These are phyloP conservation scores for Cryptosporidium ryanae DNA, from an alignment of 169 alveolate species.

Conservation along the genomic window DNA sequence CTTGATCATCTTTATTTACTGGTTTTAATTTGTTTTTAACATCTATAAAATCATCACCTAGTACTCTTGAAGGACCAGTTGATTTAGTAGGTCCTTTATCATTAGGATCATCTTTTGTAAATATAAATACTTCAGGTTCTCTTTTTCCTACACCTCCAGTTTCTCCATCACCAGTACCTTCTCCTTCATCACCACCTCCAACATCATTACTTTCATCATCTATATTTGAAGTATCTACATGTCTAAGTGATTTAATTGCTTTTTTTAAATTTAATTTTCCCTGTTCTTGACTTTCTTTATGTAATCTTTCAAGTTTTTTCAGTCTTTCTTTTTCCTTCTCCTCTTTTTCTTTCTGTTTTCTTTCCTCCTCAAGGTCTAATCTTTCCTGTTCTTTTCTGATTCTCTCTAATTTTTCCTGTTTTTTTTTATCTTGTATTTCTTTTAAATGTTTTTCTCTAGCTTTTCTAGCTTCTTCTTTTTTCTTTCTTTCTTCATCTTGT, in stretches of 20 bases:
- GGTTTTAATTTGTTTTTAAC: too few species aligned
- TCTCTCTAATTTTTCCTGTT: not conserved
- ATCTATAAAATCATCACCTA: too few species aligned
- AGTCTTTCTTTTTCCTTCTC: not conserved
- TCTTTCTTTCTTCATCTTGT: too few species aligned
- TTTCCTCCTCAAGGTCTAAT: not conserved
- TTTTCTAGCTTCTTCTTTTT: too few species aligned
- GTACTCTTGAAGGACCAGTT: too few species aligned
- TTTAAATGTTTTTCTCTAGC: too few species aligned
- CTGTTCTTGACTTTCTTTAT: constrained; percentile 3
- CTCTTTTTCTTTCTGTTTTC: too few species aligned
- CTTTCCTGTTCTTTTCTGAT: not conserved
- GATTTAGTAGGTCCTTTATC: constrained; percentile 3
- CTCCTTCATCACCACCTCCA: not conserved
- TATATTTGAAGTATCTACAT: not conserved
- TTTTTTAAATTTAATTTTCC: not conserved
- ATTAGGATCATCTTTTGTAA: constrained; percentile 2
- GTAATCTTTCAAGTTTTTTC: not conserved
- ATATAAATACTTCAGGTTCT: not conserved
- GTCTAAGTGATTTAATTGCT: not conserved
- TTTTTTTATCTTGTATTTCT: too few species aligned
- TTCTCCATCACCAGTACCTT: too few species aligned
- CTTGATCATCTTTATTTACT: too few species aligned
- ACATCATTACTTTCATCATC: not conserved
- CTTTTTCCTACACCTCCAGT: too few species aligned